Evolutionary conservation across 768 basidiomycete species (phyloP).

Genomic region (Leucosporidium scottii): DNA sequence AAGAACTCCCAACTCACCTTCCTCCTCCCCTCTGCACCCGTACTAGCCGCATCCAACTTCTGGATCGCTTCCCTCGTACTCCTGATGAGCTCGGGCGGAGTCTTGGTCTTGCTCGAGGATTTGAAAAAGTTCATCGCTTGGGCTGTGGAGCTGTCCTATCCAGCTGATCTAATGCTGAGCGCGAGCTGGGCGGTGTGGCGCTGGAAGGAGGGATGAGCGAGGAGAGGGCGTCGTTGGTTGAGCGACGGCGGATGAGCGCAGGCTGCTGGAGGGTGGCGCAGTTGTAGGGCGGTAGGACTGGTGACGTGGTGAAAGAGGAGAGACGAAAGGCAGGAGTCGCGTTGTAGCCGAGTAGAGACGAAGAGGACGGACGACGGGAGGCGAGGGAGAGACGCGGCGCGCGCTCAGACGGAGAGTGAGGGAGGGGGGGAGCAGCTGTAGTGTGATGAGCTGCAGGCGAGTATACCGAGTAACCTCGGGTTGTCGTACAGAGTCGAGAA

Average conservation of each 20-base stretch:
- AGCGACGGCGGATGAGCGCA: too few relatives aligned
- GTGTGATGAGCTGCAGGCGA: too few relatives aligned
- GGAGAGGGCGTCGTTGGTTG: not conserved
- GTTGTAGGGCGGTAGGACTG: not conserved
- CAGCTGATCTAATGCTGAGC: not conserved
- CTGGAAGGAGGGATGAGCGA: not conserved
- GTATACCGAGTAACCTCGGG: too few relatives aligned
- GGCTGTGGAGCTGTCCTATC: not conserved
- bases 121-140: constrained; percentile 86
- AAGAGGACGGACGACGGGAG: too few relatives aligned
- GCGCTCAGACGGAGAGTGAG: too few relatives aligned
- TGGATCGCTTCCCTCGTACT: constrained; percentile 70
- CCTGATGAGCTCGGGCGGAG: constrained; percentile 79
- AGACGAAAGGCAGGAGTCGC: too few relatives aligned
- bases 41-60: constrained; percentile 63
- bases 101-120: constrained; percentile 61
- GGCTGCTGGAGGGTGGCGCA: not conserved
- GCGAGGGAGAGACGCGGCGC: too few relatives aligned
- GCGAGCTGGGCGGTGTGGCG: not conserved
- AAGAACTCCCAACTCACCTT: constrained; percentile 53
- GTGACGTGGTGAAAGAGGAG: not conserved
- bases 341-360: too few relatives aligned
- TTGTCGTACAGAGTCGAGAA: too few relatives aligned
- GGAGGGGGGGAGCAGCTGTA: too few relatives aligned
- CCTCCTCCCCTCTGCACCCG: constrained; percentile 66